phyloP scores from a whole-genome alignment of 305 asterid genomes.

The Striga hermonthica region DNA sequence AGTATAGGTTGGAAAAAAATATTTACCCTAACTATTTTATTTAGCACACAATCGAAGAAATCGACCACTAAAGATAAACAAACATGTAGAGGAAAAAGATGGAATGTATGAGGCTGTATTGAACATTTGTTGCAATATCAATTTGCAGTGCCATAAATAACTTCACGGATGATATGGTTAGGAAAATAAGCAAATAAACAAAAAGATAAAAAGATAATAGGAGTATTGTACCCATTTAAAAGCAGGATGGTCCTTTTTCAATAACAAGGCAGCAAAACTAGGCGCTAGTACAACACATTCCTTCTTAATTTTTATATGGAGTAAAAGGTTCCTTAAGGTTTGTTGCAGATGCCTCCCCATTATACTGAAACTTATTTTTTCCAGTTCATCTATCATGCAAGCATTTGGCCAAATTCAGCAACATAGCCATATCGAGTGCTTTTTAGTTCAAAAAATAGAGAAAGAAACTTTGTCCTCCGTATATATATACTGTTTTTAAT shows the following conservation, averaged over 20 bases:
- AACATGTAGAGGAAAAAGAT: neutral
- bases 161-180: neutral
- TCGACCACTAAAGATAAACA: neutral
- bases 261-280: constrained; percentile 2
- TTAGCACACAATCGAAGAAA: neutral
- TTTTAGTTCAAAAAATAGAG: neutral
- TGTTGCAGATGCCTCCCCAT: neutral
- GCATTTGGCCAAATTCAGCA: neutral
- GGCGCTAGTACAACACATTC: no score
- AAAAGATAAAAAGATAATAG: neutral
- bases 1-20: no score
- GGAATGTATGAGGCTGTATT: no score
- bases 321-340: neutral
- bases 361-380: neutral
- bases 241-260: neutral
- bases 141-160: constrained; percentile 6
- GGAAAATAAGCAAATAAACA: neutral
- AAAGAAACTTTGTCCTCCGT: neutral
- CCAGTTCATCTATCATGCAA: neutral
- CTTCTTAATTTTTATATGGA: neutral
- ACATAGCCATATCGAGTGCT: neutral
- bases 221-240: neutral
- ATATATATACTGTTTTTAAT: neutral
- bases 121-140: neutral
- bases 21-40: neutral